Evolutionary conservation across 2,329 filamentous ascomycete genomes (phyloP).

Genomic region (Claviceps spartinae): DNA sequence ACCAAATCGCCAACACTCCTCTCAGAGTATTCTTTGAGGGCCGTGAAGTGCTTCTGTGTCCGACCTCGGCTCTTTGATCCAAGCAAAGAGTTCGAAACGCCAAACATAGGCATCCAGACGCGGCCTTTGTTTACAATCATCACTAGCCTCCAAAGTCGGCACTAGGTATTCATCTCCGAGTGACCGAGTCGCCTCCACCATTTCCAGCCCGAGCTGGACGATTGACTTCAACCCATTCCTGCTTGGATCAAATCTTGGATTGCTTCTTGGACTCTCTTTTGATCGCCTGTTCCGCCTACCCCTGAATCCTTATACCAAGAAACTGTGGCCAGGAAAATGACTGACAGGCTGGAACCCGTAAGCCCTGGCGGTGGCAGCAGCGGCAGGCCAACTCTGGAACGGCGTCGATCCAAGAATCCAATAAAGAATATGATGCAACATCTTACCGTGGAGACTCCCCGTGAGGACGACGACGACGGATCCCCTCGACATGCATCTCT

Average conservation of each 20-base stretch:
- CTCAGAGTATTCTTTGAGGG: too few relatives aligned
- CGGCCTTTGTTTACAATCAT: not conserved
- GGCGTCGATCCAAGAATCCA: conserved; percentile 21
- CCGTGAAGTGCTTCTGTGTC: not conserved
- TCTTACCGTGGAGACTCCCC: conserved; percentile 20
- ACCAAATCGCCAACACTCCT: not conserved
- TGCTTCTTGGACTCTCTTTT: not conserved
- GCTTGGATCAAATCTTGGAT: not conserved
- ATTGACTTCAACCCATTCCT: not conserved
- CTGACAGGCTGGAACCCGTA: conserved; percentile 15
- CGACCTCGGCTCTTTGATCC: not conserved
- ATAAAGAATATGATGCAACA: conserved; percentile 25
- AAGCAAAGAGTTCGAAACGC: not conserved
- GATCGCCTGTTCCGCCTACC: not conserved
- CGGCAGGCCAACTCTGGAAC: conserved; percentile 14
- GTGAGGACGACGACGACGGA: conserved; percentile 15
- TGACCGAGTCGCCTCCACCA: not conserved
- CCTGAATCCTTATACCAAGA: not conserved
- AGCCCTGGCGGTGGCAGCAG: conserved; percentile 12
- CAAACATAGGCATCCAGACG: not conserved
- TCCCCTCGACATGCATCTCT: conserved; percentile 17
- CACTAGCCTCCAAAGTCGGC: not conserved
- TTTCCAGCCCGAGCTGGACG: not conserved
- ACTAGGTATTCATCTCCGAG: not conserved
- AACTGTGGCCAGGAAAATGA: conserved; percentile 8